Conservation (phyloP, 495 filamentous ascomycete species). For the Podospora anserina region DNA sequence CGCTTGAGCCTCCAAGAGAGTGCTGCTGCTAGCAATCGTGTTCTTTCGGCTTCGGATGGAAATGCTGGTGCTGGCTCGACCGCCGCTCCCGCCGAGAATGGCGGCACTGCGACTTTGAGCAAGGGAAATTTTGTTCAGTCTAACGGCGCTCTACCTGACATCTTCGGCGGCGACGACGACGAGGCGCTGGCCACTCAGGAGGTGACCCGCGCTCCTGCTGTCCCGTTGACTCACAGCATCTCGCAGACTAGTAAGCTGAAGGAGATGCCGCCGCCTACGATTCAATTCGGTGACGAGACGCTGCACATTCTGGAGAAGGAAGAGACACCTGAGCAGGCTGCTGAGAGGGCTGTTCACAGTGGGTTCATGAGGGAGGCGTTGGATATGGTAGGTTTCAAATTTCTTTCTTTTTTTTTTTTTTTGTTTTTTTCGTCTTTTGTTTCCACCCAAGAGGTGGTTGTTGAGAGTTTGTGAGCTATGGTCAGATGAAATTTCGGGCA, state of each 20-base stretch:
- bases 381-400: slow-evolving; percentile 52
- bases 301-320: slow-evolving; percentile 14
- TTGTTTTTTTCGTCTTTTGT: neutral
- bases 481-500: neutral
- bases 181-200: slow-evolving; percentile 6
- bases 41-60: slow-evolving; percentile 5
- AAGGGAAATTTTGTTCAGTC: neutral
- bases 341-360: slow-evolving; percentile 45
- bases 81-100: neutral
- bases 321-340: slow-evolving; percentile 31
- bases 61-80: neutral
- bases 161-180: neutral
- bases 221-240: slow-evolving; percentile 20
- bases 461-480: neutral
- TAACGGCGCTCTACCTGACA: neutral
- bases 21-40: neutral
- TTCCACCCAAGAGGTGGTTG: neutral
- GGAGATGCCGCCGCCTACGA: slow-evolving; percentile 17
- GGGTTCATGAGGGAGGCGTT: slow-evolving; percentile 69
- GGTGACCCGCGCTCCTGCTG: slow-evolving; percentile 21
- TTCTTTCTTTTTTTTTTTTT: neutral
- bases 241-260: slow-evolving; percentile 32
- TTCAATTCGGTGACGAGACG: slow-evolving; percentile 12
- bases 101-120: neutral
- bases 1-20: slow-evolving; percentile 11